These are phyloP conservation scores for Coprinopsis cinerea DNA, from an alignment of 768 basidiomycete genomes.

Conservation along the genomic window DNA sequence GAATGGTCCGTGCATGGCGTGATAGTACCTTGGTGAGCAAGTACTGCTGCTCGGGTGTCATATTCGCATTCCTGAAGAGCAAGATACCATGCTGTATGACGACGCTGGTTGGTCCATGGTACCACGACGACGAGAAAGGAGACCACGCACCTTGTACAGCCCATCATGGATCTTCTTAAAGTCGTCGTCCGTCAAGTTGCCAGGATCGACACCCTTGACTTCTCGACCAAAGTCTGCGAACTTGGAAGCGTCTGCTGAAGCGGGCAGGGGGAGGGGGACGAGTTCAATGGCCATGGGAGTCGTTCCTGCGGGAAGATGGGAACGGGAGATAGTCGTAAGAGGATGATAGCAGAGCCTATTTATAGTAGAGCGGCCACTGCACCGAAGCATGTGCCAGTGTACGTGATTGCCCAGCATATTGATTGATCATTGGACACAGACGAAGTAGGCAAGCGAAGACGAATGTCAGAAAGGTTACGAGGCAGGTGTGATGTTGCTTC, in stretches of 20 bases:
- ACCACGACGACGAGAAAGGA: neutral
- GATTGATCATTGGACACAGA: too few relatives aligned
- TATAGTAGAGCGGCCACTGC: neutral
- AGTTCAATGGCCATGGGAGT: conserved; percentile 64
- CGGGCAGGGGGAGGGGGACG: conserved; percentile 57
- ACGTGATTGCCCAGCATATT: neutral
- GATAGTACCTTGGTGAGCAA: conserved; percentile 65
- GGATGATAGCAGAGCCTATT: conserved; percentile 7
- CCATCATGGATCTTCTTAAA: conserved; percentile 60
- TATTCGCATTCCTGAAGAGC: conserved; percentile 61
- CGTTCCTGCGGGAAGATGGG: neutral
- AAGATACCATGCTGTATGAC: conserved; percentile 56
- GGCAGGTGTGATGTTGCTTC: too few relatives aligned
- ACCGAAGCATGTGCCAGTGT: conserved; percentile 5
- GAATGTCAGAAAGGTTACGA: too few relatives aligned
- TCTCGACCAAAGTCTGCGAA: conserved; percentile 69
- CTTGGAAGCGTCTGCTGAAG: conserved; percentile 59
- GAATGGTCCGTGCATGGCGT: neutral
- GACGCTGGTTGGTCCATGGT: neutral
- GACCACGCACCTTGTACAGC: conserved; percentile 62
- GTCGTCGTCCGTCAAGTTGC: conserved; percentile 49
- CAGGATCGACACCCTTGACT: conserved; percentile 67
- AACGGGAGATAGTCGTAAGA: neutral
- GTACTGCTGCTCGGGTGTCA: conserved; percentile 81
- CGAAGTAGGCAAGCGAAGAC: too few relatives aligned